Evolutionary conservation across 306 rosid genomes (phyloP), one percentile per base, ranked within the genome.

Genomic region (Vigna radiata): DNA sequence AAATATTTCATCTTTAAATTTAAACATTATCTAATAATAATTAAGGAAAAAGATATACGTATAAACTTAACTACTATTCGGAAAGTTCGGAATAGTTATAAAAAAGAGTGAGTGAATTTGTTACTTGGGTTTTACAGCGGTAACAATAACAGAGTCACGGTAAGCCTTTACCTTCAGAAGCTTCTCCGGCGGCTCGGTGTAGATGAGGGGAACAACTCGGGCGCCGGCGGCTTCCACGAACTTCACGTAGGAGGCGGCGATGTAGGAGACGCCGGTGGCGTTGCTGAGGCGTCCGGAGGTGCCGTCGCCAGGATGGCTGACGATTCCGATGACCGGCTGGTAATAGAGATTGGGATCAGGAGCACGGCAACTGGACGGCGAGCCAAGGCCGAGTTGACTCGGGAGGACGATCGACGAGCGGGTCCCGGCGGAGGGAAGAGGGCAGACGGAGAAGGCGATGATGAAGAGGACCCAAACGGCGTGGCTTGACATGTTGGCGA

Each of bases 191-290:
- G 97, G 89, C 73, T 93, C 96, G 55, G 65, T 93, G 54, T 80
- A 93, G 74, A 93, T 83, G 21, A 93, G 91, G 23, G 98, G 97
- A 80, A 93, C 81, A 39, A 91, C 98, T 19, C 98, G 81, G 55
- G 98, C 98, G 12, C 98, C 97, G 11, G 93, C 96, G 8, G 96
- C 86, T 62, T 93, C 97, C 25, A 79, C 92, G 58, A 93, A 91
- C 70, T 91, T 93, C 19, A 93, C 98, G 58, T 93, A 93, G 4
- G 98, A 93, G 12, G 98, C 98, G 9, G 93, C 93, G 65, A 93
- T 91, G 62, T 87, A 83, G 16, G 97, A 91, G 23, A 82, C 87
- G 12, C 43, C 71, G 14, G 97, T 73, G 58, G 86, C 93, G 73
- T 90, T 93, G 62, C 73, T 86, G 68, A 89, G 86, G 14, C 93